Evolutionary conservation across 2,329 filamentous ascomycete genomes (phyloP).

Genomic region (Pseudogymnoascus sp.): DNA sequence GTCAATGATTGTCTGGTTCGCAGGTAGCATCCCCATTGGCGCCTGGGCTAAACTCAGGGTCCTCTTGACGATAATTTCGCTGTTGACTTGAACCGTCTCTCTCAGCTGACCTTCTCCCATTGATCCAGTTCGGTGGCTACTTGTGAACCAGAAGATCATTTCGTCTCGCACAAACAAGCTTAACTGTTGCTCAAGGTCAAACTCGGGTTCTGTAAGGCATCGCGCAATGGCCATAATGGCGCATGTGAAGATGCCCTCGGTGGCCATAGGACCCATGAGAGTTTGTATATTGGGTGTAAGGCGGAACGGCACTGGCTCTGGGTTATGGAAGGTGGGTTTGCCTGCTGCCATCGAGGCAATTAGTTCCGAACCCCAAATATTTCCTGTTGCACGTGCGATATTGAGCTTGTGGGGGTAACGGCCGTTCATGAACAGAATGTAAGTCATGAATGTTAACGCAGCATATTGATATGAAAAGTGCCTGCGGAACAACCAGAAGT

Average conservation of each 20-base stretch:
- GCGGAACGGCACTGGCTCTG: conserved; percentile 92
- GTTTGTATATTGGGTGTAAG: conserved; percentile 94
- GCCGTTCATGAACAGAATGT: conserved; percentile 93
- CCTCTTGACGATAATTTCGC: conserved; percentile 83
- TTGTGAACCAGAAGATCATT: conserved; percentile 94
- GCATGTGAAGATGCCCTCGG: conserved; percentile 92
- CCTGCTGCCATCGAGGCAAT: conserved; percentile 79
- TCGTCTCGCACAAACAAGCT: conserved; percentile 94
- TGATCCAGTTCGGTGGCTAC: conserved; percentile 53
- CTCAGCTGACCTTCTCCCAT: conserved; percentile 58
- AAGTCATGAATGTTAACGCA: conserved; percentile 95
- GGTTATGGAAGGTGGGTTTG: conserved; percentile 88
- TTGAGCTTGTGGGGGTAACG: conserved; percentile 93
- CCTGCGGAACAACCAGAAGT: conserved; percentile 97
- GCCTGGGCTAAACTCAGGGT: conserved; percentile 75
- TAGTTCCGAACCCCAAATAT: conserved; percentile 93
- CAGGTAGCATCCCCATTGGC: conserved; percentile 67
- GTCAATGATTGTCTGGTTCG: conserved; percentile 96
- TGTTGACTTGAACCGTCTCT: conserved; percentile 73
- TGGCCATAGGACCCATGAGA: conserved; percentile 89
- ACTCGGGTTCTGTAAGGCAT: conserved; percentile 80
- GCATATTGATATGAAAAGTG: conserved; percentile 96
- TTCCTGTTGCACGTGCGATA: conserved; percentile 78
- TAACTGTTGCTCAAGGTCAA: conserved; percentile 89
- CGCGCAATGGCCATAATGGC: conserved; percentile 94